Evolutionary conservation across 345 rosid genomes (phyloP), one percentile per base, ranked within the genome.

Genomic region (Brassica cretica): DNA sequence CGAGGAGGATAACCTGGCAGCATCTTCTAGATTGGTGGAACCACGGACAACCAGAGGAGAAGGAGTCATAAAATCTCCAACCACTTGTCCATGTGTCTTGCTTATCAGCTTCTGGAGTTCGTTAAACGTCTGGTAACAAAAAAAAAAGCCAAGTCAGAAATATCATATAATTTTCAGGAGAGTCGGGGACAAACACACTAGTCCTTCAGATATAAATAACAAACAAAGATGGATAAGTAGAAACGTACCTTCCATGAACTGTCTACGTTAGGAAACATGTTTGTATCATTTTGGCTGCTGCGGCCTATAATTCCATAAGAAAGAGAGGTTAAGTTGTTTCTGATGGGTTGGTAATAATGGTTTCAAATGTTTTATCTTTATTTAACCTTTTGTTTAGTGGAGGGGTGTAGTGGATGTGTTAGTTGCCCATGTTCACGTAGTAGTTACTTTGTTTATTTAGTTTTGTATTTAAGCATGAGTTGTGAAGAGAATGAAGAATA

Each of bases 51-150:
- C 90, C 0, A 89, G 91, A 1, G 98, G 97, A 73, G 91, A 84
- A 55, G 97, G 87, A 0, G 97, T 92, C 98, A 94, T 94, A 90
- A 94, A 82, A 78, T 94, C 97, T 62, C 97, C 97, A 25, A 92
- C 89, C 61, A 91, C 91, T 85, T 88, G 91, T n/a, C 97, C 97
- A 59, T 88, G 82, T 44, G 86, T 92, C 88, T 94, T 92, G 65
- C 71, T 86, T 4, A 94, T 84, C 68, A 90, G 79, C 77, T 88
- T 89, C 82, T 92, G 98, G 62, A 94, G 80, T 83, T 89, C 85
- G 33, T 92, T 94, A 73, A 94, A 94, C 14, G 91, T 78, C 97
- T 94, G 88, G 1, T 12, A 44, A 11, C 53, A 78, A 33, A 33
- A 61, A 78, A 60, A 56, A 16, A 8, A 53, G 4, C 55, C 30